Evolutionary conservation across 352 stramenopile genomes (phyloP).

Genomic region (Albugo laibachii): DNA sequence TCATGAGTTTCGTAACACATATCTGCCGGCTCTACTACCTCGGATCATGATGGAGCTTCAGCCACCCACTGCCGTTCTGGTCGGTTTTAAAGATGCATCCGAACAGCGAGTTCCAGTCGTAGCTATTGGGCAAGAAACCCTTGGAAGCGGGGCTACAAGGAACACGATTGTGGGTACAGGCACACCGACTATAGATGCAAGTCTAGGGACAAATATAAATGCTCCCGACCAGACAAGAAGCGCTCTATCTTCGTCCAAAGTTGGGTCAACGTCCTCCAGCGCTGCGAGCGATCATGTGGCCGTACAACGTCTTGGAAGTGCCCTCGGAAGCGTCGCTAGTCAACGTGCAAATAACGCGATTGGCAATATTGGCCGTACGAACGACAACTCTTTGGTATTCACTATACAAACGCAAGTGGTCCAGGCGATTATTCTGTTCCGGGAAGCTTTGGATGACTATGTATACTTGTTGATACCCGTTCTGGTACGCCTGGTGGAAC

Average conservation of each 20-base stretch:
- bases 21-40: conserved; percentile 76
- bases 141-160: neutral
- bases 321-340: neutral
- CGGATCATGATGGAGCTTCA: conserved; percentile 77
- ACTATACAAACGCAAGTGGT: conserved; percentile 67
- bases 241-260: neutral
- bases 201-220: neutral
- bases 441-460: conserved; percentile 84
- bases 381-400: neutral
- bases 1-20: conserved; percentile 61
- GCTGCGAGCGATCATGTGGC: neutral
- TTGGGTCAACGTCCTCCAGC: neutral
- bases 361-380: neutral
- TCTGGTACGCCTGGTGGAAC: conserved; percentile 85
- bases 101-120: neutral
- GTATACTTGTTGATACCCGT: conserved; percentile 88
- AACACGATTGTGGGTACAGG: neutral
- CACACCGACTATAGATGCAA: neutral
- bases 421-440: conserved; percentile 81
- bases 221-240: neutral
- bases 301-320: no score
- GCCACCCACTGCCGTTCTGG: conserved; percentile 47
- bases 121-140: neutral
- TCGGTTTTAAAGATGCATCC: conserved; percentile 14
- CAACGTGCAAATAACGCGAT: neutral